Conservation (phyloP, 768 basidiomycete genomes). For the Leucocoprinus leucothites region DNA sequence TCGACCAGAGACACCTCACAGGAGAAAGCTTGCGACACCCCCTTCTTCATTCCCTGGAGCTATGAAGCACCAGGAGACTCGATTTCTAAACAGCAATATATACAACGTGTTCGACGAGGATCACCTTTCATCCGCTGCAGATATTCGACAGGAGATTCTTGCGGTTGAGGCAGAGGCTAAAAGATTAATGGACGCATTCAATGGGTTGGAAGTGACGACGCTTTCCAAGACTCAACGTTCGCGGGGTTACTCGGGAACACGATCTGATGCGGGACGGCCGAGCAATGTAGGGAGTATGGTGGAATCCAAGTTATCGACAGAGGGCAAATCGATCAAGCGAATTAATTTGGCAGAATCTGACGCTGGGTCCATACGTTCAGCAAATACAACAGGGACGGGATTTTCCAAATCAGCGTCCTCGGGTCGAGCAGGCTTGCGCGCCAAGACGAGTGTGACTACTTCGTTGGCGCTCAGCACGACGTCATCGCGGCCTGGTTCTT, state of each 20-base stretch:
- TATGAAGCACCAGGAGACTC: constrained; percentile 33
- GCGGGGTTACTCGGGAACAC: constrained; percentile 20
- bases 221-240: constrained; percentile 47
- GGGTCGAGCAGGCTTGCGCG: constrained; percentile 27
- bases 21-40: constrained; percentile 38
- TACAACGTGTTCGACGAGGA: constrained; percentile 54
- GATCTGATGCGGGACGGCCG: constrained; percentile 12
- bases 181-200: constrained; percentile 75
- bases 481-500: constrained; percentile 33
- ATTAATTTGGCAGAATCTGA: constrained; percentile 43
- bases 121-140: constrained; percentile 52
- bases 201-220: constrained; percentile 70
- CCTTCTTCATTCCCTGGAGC: constrained; percentile 55
- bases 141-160: constrained; percentile 65
- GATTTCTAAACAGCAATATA: constrained; percentile 29
- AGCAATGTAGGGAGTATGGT: constrained; percentile 11
- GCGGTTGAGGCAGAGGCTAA: constrained; percentile 69
- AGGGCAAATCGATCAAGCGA: constrained; percentile 32
- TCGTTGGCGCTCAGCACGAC: constrained; percentile 21
- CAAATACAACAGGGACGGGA: constrained; percentile 47
- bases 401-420: constrained; percentile 47
- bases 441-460: constrained; percentile 29
- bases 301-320: constrained; percentile 17
- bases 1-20: constrained; percentile 50
- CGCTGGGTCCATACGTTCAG: constrained; percentile 49